Evolutionary conservation across 768 basidiomycete species (phyloP).

Genomic region (Lentinula sp.): DNA sequence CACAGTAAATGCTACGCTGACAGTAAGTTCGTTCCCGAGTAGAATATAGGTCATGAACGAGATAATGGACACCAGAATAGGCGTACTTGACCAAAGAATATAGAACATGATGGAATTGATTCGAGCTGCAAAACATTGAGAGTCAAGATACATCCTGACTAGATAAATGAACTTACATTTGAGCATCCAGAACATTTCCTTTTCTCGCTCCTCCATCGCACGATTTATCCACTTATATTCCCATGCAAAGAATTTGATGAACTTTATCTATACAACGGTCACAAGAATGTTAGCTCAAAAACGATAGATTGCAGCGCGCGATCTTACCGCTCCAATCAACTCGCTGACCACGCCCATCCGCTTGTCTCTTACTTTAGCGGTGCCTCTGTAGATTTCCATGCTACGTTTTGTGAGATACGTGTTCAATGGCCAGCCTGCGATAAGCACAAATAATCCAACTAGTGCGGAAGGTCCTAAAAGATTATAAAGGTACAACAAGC

Average conservation of each 20-base stretch:
- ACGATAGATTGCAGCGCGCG: neutral
- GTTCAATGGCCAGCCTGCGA: slow-evolving; percentile 69
- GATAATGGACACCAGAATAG: slow-evolving; percentile 74
- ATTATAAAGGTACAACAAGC: slow-evolving; percentile 67
- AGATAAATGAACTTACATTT: slow-evolving; percentile 38
- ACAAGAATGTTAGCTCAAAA: neutral
- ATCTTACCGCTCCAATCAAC: slow-evolving; percentile 57
- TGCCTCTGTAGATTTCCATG: slow-evolving; percentile 54
- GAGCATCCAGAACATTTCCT: slow-evolving; percentile 74
- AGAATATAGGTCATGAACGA: slow-evolving; percentile 73
- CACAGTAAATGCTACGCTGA: slow-evolving; percentile 81
- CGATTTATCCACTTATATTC: slow-evolving; percentile 71
- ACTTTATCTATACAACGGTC: slow-evolving; percentile 42
- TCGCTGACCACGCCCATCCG: slow-evolving; percentile 77
- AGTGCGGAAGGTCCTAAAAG: slow-evolving; percentile 69
- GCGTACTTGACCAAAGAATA: slow-evolving; percentile 68
- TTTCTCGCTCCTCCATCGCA: slow-evolving; percentile 54
- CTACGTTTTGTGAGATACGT: slow-evolving; percentile 55
- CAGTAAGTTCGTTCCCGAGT: slow-evolving; percentile 67
- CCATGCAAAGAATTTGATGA: slow-evolving; percentile 84
- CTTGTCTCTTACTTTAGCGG: slow-evolving; percentile 60
- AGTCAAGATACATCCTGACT: neutral
- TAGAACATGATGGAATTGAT: slow-evolving; percentile 70
- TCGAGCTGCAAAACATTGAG: slow-evolving; percentile 36
- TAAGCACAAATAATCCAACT: slow-evolving; percentile 63